Evolutionary conservation across 2,329 filamentous ascomycete genomes (phyloP).

Genomic region (Zarea fungicola): DNA sequence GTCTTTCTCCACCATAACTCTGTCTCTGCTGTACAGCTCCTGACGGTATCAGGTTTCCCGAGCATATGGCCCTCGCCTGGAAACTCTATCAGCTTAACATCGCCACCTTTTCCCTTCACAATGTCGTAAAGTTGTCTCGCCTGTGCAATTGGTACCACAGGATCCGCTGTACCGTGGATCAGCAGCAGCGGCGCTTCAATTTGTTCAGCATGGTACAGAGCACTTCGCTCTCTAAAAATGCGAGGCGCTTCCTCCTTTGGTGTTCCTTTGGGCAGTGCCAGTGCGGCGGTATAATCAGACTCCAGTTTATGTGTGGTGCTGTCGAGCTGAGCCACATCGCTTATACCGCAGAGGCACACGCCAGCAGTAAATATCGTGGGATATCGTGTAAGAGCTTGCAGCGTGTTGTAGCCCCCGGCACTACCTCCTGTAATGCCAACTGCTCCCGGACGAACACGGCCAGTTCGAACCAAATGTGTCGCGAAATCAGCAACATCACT

Average conservation of each 20-base stretch:
- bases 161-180: slow-evolving; percentile 51
- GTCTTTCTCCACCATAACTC: slow-evolving; percentile 43
- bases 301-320: slow-evolving; percentile 53
- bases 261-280: slow-evolving; percentile 34
- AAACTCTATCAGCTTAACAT: slow-evolving; percentile 43
- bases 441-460: slow-evolving; percentile 30
- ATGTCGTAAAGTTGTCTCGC: slow-evolving; percentile 45
- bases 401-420: slow-evolving; percentile 49
- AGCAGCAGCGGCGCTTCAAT: slow-evolving; percentile 48
- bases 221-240: slow-evolving; percentile 42
- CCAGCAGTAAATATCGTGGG: slow-evolving; percentile 44
- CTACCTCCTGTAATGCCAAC: slow-evolving; percentile 47
- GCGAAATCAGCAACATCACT: slow-evolving; percentile 46
- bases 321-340: slow-evolving; percentile 41
- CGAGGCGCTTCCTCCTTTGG: slow-evolving; percentile 33
- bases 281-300: slow-evolving; percentile 42
- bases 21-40: slow-evolving; percentile 37
- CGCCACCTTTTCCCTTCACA: slow-evolving; percentile 35
- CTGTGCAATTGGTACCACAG: slow-evolving; percentile 54
- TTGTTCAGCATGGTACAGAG: slow-evolving; percentile 41
- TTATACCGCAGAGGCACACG: slow-evolving; percentile 45
- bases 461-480: slow-evolving; percentile 32
- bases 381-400: slow-evolving; percentile 43
- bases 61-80: slow-evolving; percentile 49
- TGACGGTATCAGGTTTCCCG: slow-evolving; percentile 33